Base-by-base conservation (phyloP, 2,329 filamentous ascomycete species). In the Colletotrichum spinosum region DNA sequence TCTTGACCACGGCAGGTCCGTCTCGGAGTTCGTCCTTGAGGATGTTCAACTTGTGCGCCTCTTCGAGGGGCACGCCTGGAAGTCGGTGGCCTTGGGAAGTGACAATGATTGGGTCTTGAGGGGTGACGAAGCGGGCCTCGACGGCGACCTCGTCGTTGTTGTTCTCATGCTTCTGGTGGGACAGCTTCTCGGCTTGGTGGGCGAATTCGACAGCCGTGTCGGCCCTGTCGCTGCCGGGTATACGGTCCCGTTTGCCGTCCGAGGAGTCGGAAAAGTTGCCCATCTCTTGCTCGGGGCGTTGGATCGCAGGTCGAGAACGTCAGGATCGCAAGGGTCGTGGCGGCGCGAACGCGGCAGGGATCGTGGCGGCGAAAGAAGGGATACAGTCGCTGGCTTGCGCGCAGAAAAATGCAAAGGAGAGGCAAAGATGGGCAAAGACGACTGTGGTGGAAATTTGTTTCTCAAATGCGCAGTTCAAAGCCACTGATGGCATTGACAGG, bases 51-150 rank as follows among this genome's bases (percentile, higher is more conserved):
- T 88, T 91, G 67, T 87, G 82, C 1, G 92, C 91, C 77, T 94
- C 91, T 38, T 86, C 81, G 5, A 93, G 73, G 1, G 91, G 91
- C 2, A 94, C 88, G 1, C 86, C 85, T 0, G 92, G 91, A 6
- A 94, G 75, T 44, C 90, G 81, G 51, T 85, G 83, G 37, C 90
- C 91, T 73, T 90, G 86, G 12, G 85, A 84, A 1, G 90, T 93
- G 57, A 89, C 80, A 50, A 94, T 86, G 13, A 94, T 87, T 0
- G 91, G 87, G 74, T 94, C 91, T 53, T 90, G 87, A 0, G 90
- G 85, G 0, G 92, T 94, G 38, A 90, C 79, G 67, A 85, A 88
- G n/a, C 78, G 84, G 37, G 90, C 90, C 72, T 90, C 82, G 53
- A 89, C 79, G 2, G 90, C 89, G 12, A 88, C 82, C 5, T 55